Conservation (phyloP, 1,284 basidiomycete genomes). For the Jaminaea rosea region DNA sequence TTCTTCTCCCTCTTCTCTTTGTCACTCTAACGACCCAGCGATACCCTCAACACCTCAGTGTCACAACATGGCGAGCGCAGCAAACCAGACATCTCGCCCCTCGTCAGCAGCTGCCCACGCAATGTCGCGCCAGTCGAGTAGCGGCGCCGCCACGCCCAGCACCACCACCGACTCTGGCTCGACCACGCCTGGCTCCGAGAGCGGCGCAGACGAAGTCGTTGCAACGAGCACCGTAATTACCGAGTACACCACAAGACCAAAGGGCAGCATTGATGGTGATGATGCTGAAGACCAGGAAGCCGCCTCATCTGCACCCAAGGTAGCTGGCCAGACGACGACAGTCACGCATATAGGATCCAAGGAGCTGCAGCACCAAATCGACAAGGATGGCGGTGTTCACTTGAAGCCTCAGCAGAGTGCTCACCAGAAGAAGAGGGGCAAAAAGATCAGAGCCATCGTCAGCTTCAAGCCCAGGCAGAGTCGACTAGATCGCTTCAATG, state of each 20-base stretch:
- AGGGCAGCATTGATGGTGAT: background rate
- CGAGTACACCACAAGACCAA: background rate
- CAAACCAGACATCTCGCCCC: too few species aligned
- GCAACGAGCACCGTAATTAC: background rate
- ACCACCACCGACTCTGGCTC: background rate
- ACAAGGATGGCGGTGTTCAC: constrained; percentile 24
- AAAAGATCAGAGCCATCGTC: constrained; percentile 34
- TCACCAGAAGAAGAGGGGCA: constrained; percentile 6
- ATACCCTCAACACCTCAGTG: too few species aligned
- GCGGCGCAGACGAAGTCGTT: background rate
- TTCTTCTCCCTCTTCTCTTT: too few species aligned
- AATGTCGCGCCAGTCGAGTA: background rate
- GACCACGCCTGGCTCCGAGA: background rate
- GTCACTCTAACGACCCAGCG: too few species aligned
- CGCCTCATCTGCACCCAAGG: background rate
- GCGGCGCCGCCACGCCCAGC: background rate
- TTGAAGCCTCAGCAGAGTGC: constrained; percentile 22
- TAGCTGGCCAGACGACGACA: background rate
- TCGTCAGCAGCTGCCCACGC: background rate
- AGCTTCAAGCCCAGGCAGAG: constrained; percentile 25
- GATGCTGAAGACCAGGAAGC: background rate
- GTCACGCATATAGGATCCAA: background rate
- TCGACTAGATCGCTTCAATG: constrained; percentile 37
- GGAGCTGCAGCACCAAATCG: constrained; percentile 12
- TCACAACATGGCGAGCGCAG: too few species aligned